Conservation (phyloP, 495 filamentous ascomycete genomes). For the Penicillium macrosclerotiorum region DNA sequence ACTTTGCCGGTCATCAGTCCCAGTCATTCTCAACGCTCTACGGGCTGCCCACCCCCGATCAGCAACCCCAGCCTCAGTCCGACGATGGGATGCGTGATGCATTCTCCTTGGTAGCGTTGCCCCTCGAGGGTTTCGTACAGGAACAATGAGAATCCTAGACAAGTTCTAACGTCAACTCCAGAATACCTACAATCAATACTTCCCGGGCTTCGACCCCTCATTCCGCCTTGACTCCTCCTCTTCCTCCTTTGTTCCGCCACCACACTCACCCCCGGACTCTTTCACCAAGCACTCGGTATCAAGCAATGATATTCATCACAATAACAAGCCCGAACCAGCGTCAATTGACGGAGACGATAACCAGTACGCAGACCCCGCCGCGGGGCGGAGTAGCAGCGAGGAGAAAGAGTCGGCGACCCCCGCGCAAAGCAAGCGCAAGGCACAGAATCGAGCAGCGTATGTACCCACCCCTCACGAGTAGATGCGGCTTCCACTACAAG, state of each 20-base stretch:
- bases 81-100: constrained; percentile 29
- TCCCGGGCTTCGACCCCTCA: constrained; percentile 39
- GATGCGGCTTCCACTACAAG: neutral
- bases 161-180: constrained; percentile 1
- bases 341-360: constrained; percentile 37
- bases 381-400: constrained; percentile 52
- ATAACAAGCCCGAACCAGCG: constrained; percentile 16
- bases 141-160: neutral
- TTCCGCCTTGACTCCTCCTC: constrained; percentile 33
- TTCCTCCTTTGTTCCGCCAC: constrained; percentile 32
- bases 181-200: constrained; percentile 30
- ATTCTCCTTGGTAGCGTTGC: constrained; percentile 25
- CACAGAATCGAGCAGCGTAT: constrained; percentile 95
- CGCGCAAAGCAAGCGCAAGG: constrained; percentile 84
- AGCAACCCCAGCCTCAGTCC: constrained; percentile 19
- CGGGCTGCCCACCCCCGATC: constrained; percentile 39
- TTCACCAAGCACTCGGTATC: constrained; percentile 40
- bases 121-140: neutral
- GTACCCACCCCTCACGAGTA: neutral
- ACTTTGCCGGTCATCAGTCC: constrained; percentile 30
- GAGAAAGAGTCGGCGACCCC: constrained; percentile 72
- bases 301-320: constrained; percentile 25
- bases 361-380: constrained; percentile 20
- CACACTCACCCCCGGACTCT: constrained; percentile 48
- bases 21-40: constrained; percentile 37